Evolutionary conservation across 768 basidiomycete species (phyloP).

Genomic region (Pisolithus albus): DNA sequence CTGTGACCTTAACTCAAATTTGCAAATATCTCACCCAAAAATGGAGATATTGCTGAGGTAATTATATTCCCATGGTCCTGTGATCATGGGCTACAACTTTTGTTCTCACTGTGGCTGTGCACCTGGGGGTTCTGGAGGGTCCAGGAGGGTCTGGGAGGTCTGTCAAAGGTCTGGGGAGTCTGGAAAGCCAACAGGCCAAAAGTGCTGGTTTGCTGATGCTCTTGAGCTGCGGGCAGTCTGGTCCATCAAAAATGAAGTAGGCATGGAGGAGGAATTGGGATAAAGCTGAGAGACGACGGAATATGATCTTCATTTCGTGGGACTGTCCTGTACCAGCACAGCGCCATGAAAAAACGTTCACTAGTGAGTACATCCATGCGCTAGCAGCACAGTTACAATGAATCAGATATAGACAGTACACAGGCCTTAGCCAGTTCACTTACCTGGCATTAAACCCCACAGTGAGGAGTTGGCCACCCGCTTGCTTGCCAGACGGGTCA

Average conservation of each 20-base stretch:
- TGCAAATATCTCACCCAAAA: no score
- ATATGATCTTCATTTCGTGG: constrained; percentile 36
- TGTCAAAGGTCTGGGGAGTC: no score
- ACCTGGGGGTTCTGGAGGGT: no score
- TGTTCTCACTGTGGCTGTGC: no score
- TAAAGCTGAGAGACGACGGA: constrained; percentile 36
- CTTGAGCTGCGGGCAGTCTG: constrained; percentile 36
- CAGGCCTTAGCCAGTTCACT: neutral
- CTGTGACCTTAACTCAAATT: no score
- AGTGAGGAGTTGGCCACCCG: neutral
- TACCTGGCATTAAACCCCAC: neutral
- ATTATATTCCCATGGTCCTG: no score
- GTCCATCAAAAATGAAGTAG: constrained; percentile 49
- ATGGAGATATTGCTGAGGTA: no score
- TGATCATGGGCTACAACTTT: no score
- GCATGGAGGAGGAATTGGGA: constrained; percentile 31
- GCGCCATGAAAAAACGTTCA: neutral
- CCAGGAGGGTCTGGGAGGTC: no score
- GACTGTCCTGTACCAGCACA: constrained; percentile 31
- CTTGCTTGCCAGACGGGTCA: neutral
- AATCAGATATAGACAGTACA: neutral
- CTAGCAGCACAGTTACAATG: constrained; percentile 15
- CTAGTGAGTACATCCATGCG: constrained; percentile 7
- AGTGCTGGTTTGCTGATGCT: no score
- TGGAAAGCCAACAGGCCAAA: no score